Conservation (phyloP, 225 moss, liverwort and hornwort genomes). For the Pseudisothecium myosuroides region DNA sequence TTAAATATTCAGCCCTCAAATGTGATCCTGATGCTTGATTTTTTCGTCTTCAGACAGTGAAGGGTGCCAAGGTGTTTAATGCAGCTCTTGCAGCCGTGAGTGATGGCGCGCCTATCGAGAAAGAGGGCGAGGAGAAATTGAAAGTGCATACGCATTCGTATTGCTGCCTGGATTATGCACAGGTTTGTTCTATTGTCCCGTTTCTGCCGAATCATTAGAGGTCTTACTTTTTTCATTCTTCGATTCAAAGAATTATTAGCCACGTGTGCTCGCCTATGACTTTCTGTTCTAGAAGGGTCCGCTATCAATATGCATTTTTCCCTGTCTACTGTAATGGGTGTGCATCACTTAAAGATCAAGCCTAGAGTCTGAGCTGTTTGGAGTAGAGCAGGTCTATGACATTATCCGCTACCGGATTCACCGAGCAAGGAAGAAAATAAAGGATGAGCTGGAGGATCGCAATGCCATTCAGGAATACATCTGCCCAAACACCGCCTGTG, state of each 20-base stretch:
- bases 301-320: not conserved
- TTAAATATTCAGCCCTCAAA: not conserved
- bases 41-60: slow-evolving; percentile 61
- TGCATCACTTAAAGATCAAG: not conserved
- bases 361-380: slow-evolving; percentile 17
- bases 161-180: slow-evolving; percentile 96
- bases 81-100: slow-evolving; percentile 90
- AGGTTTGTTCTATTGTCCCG: slow-evolving; percentile 34
- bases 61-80: slow-evolving; percentile 90
- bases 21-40: not conserved
- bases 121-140: slow-evolving; percentile 88
- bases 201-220: not conserved
- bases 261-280: not conserved
- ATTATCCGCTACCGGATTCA: slow-evolving; percentile 96
- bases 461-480: slow-evolving; percentile 97
- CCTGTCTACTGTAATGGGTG: not conserved
- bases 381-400: slow-evolving; percentile 70
- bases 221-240: not conserved
- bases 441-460: slow-evolving; percentile 96
- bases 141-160: slow-evolving; percentile 98
- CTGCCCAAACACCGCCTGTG: slow-evolving; percentile 80
- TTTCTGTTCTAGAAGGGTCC: not conserved
- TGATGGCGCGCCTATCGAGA: slow-evolving; percentile 44
- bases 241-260: not conserved
- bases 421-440: slow-evolving; percentile 96